Evolutionary conservation across 2,329 filamentous ascomycete genomes (phyloP).

Genomic region (Aspergillus costaricaensis): DNA sequence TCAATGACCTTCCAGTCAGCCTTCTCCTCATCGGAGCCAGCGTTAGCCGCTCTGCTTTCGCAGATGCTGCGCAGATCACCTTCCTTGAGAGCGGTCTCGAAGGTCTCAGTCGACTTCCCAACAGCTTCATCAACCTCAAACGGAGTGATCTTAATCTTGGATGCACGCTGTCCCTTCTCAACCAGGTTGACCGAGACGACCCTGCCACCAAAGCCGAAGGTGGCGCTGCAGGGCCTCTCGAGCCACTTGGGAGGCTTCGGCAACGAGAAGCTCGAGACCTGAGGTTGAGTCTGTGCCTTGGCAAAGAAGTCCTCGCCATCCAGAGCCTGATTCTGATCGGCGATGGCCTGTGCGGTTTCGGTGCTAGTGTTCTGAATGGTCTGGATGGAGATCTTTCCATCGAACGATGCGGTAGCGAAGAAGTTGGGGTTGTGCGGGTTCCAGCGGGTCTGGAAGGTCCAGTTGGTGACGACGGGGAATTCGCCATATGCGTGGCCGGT

Average conservation of each 20-base stretch:
- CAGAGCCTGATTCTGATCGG: conserved; percentile 66
- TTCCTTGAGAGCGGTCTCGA: conserved; percentile 76
- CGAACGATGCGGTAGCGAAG: conserved; percentile 93
- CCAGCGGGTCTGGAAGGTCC: conserved; percentile 95
- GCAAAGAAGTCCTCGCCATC: conserved; percentile 97
- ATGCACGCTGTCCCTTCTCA: conserved; percentile 66
- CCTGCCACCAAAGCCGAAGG: conserved; percentile 95
- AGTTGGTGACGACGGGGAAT: conserved; percentile 97
- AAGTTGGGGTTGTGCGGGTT: conserved; percentile 90
- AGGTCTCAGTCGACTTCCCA: conserved; percentile 79
- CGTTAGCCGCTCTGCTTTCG: conserved; percentile 71
- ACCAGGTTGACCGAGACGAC: conserved; percentile 70
- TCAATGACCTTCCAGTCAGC: conserved; percentile 95
- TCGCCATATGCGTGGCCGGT: conserved; percentile 86
- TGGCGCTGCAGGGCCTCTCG: conserved; percentile 78
- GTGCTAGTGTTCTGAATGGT: conserved; percentile 92
- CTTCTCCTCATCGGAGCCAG: conserved; percentile 86
- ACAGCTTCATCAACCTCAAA: conserved; percentile 87
- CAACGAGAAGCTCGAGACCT: conserved; percentile 85
- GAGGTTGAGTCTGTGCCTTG: conserved; percentile 86
- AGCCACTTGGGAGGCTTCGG: conserved; percentile 87
- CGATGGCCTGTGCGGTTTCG: conserved; percentile 62
- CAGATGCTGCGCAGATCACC: conserved; percentile 80
- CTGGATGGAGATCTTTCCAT: conserved; percentile 92
- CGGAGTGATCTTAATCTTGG: conserved; percentile 79